These are phyloP conservation scores for Exophiala sp. DNA, from an alignment of 2,329 filamentous ascomycete genomes.

Conservation along the genomic window DNA sequence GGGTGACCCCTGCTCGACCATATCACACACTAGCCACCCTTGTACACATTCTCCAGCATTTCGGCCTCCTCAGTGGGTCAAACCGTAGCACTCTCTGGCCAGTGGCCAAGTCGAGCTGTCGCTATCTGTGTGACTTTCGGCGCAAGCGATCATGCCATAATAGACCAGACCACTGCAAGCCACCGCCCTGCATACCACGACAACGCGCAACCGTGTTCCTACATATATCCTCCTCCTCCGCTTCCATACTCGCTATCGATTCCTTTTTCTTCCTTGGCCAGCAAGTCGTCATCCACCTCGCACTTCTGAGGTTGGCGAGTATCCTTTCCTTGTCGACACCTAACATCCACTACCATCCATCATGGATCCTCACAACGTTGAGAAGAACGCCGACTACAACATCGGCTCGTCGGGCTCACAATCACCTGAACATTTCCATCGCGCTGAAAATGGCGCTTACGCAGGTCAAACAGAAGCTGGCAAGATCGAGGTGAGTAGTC, in stretches of 20 bases:
- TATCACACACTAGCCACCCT: not conserved
- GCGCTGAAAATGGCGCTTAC: constrained; percentile 6
- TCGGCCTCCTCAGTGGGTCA: constrained; percentile 11
- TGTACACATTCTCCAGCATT: not conserved
- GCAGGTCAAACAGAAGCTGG: too few species aligned
- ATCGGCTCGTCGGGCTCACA: constrained; percentile 12
- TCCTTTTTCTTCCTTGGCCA: not conserved
- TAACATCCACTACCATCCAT: not conserved
- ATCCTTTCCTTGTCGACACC: not conserved
- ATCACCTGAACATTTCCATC: constrained; percentile 15
- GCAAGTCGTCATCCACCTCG: not conserved
- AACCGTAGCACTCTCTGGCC: constrained; percentile 10
- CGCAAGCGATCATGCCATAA: constrained; percentile 7
- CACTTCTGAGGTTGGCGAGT: not conserved
- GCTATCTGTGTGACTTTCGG: constrained; percentile 5
- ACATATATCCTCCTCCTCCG: constrained; percentile 6
- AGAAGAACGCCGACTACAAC: constrained; percentile 17
- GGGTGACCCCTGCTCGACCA: not conserved
- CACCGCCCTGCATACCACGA: not conserved
- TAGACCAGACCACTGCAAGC: not conserved
- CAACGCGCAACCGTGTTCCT: constrained; percentile 4
- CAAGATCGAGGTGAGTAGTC: constrained; percentile 20
- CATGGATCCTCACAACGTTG: constrained; percentile 8
- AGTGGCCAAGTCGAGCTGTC: constrained; percentile 2
- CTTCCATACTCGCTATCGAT: not conserved